These are phyloP conservation scores for Ogataea wickerhamii DNA, from an alignment of 805 yeast species.

Conservation along the genomic window DNA sequence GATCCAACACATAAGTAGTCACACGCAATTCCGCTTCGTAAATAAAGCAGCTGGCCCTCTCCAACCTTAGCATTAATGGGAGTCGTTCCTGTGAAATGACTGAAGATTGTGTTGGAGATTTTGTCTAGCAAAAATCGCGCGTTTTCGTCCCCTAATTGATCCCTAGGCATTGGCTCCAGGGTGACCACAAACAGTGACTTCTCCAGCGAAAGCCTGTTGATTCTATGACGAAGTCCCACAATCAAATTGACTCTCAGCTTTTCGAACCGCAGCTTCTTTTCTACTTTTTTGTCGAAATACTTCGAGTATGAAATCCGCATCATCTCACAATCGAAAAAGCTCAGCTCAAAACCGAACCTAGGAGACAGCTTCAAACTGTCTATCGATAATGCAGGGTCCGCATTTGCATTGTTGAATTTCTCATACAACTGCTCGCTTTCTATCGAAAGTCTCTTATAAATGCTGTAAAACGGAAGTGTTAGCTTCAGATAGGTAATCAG, in stretches of 20 bases:
- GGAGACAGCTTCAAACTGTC: conserved; percentile 18
- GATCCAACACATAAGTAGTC: conserved; percentile 18
- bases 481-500: conserved; percentile 28
- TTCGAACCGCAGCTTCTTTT: conserved; percentile 21
- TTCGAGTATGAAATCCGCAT: conserved; percentile 26
- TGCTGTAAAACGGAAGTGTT: conserved; percentile 29
- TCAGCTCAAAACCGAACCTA: conserved; percentile 18
- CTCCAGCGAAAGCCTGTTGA: conserved; percentile 14
- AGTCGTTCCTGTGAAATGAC: conserved; percentile 21
- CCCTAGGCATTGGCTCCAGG: conserved; percentile 15
- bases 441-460: conserved; percentile 11
- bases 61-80: conserved; percentile 5
- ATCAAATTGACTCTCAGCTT: conserved; percentile 17
- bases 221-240: conserved; percentile 24
- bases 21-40: conserved; percentile 27
- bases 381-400: conserved; percentile 10
- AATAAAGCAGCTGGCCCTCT: conserved; percentile 17
- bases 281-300: conserved; percentile 19
- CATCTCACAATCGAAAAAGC: conserved; percentile 21
- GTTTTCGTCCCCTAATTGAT: conserved; percentile 11
- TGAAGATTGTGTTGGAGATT: conserved; percentile 6
- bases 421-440: conserved; percentile 10
- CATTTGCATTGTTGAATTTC: conserved; percentile 16
- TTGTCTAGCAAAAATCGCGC: conserved; percentile 10
- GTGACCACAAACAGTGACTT: conserved; percentile 24